phyloP scores from a whole-genome alignment of 2,329 filamentous ascomycete genomes.

The Aspergillus latus region DNA sequence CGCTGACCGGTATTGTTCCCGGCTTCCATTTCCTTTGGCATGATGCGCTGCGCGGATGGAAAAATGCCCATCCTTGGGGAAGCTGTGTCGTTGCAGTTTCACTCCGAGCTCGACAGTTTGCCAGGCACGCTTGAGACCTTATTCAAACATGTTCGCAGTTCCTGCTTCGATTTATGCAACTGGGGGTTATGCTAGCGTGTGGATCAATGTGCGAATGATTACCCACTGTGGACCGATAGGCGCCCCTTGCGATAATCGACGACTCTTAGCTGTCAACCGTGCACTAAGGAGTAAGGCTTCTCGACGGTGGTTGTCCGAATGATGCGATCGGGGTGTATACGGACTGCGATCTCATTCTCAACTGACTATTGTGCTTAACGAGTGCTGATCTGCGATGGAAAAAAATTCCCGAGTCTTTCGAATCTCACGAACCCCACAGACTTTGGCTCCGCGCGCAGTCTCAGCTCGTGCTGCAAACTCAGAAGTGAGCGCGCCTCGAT shows the following conservation, averaged over 20 bases:
- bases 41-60: too few relatives aligned
- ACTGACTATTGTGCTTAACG: background rate
- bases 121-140: background rate
- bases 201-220: background rate
- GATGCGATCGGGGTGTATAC: background rate
- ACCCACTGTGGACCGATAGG: background rate
- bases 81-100: background rate
- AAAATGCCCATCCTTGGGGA: background rate
- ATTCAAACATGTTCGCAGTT: background rate
- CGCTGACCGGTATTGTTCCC: background rate
- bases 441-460: background rate
- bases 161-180: background rate
- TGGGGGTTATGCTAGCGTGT: background rate
- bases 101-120: background rate
- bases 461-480: background rate
- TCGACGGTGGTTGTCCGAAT: too few relatives aligned
- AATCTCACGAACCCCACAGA: background rate
- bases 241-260: background rate
- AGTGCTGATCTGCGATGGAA: background rate
- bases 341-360: background rate
- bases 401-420: background rate
- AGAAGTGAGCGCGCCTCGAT: background rate
- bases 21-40: too few relatives aligned
- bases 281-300: too few relatives aligned
- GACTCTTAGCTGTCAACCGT: background rate